A percentile compares a stretch with the other conserved stretches of the same genome.
Conservation (phyloP, 2,329 filamentous ascomycete genomes). For the Stemphylium vesicarium region DNA sequence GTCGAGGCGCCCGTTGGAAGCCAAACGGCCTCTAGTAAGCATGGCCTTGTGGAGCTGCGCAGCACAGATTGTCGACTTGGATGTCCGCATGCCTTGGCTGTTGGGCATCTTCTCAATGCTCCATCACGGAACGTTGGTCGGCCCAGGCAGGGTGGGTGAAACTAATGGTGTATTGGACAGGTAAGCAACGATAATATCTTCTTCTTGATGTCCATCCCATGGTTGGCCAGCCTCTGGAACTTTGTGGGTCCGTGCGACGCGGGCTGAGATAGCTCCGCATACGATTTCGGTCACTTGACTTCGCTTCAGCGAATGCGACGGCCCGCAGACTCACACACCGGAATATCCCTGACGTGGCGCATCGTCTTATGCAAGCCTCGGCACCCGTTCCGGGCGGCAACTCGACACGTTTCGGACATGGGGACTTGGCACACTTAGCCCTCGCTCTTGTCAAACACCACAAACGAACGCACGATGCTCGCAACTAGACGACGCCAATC, state of each 20-base stretch:
- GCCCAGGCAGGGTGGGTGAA: constrained; percentile 76
- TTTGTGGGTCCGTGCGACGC: constrained; percentile 34
- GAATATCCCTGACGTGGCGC: constrained; percentile 42
- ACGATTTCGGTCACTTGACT: constrained; percentile 66
- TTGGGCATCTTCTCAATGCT: constrained; percentile 75
- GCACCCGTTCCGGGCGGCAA: constrained; percentile 48
- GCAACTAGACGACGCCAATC: constrained; percentile 19
- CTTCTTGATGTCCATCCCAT: constrained; percentile 35
- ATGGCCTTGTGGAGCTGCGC: constrained; percentile 80
- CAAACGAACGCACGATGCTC: constrained; percentile 19
- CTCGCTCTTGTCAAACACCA: constrained; percentile 21
- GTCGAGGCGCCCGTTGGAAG: constrained; percentile 39
- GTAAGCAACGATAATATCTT: constrained; percentile 66
- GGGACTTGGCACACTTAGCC: constrained; percentile 33
- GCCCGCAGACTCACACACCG: constrained; percentile 45
- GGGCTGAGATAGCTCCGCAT: constrained; percentile 58
- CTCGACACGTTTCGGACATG: constrained; percentile 42
- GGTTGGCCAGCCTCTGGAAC: constrained; percentile 40
- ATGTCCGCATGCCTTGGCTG: constrained; percentile 89
- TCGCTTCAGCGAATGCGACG: constrained; percentile 51
- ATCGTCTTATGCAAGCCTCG: constrained; percentile 41
- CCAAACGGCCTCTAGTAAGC: constrained; percentile 70
- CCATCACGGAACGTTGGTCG: constrained; percentile 74
- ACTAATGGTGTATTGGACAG: constrained; percentile 84
- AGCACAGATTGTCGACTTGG: constrained; percentile 74